Conservation (phyloP, 768 basidiomycete genomes). For the Termitomyces sp. region DNA sequence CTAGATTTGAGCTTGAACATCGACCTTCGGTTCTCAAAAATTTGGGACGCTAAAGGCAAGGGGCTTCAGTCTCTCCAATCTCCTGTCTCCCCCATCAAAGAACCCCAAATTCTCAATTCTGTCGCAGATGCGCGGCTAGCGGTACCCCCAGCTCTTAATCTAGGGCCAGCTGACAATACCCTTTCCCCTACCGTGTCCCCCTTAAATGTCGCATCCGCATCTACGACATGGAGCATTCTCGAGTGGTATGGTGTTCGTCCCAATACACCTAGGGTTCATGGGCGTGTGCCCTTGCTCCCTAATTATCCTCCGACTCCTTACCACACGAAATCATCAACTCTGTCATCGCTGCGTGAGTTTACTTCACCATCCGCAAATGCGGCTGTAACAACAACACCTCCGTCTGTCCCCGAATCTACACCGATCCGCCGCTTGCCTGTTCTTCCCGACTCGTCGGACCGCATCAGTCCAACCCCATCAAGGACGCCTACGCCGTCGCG, state of each 20-base stretch:
- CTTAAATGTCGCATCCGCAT: conserved; percentile 11
- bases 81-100: conserved; percentile 1
- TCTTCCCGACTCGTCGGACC: conserved; percentile 5
- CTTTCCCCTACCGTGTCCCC: conserved; percentile 11
- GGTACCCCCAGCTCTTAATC: conserved; percentile 7
- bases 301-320: conserved; percentile 9
- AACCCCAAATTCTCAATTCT: not conserved
- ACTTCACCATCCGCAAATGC: not conserved
- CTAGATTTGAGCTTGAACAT: conserved; percentile 13
- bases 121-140: not conserved
- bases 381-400: not conserved
- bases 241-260: conserved; percentile 16
- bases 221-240: conserved; percentile 19
- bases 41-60: conserved; percentile 11
- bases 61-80: conserved; percentile 9
- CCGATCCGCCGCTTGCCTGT: conserved; percentile 12
- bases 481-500: not conserved
- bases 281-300: conserved; percentile 3
- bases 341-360: conserved; percentile 1
- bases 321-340: conserved; percentile 5
- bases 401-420: not conserved
- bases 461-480: not conserved
- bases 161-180: not conserved
- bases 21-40: conserved; percentile 12
- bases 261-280: conserved; percentile 5